Evolutionary conservation across 2,329 filamentous ascomycete species (phyloP).

Genomic region (Teratosphaeria nubilosa): DNA sequence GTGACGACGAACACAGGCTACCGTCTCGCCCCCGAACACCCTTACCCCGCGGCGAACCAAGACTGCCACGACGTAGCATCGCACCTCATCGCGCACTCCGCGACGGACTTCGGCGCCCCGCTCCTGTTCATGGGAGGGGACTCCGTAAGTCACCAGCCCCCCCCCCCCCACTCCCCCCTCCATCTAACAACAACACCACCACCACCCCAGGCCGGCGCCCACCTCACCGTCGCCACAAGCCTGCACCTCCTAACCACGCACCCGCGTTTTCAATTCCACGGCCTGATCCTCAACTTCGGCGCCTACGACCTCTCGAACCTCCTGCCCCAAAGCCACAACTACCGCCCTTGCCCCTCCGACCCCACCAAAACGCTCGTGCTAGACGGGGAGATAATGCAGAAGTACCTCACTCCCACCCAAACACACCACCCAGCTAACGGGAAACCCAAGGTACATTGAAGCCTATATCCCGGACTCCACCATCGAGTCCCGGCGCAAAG

Average conservation of each 20-base stretch:
- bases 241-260: constrained; percentile 37
- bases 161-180: no score
- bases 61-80: constrained; percentile 50
- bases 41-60: constrained; percentile 44
- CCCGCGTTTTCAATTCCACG: constrained; percentile 35
- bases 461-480: constrained; percentile 37
- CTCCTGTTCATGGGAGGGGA: constrained; percentile 38
- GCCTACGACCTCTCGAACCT: constrained; percentile 39
- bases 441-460: constrained; percentile 33
- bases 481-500: constrained; percentile 28
- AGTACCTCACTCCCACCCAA: constrained; percentile 11
- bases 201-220: constrained; percentile 33
- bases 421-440: background rate
- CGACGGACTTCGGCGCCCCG: constrained; percentile 31
- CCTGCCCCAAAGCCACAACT: constrained; percentile 32
- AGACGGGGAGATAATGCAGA: constrained; percentile 35
- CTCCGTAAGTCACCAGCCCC: constrained; percentile 30
- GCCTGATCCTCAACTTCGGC: constrained; percentile 45
- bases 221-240: constrained; percentile 38
- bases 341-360: constrained; percentile 18
- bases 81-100: constrained; percentile 41
- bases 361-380: constrained; percentile 30
- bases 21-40: constrained; percentile 49
- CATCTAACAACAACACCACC: no score
- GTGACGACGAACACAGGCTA: constrained; percentile 45